Conservation (phyloP, 805 yeast species). For the Scheffersomyces coipomensis region DNA sequence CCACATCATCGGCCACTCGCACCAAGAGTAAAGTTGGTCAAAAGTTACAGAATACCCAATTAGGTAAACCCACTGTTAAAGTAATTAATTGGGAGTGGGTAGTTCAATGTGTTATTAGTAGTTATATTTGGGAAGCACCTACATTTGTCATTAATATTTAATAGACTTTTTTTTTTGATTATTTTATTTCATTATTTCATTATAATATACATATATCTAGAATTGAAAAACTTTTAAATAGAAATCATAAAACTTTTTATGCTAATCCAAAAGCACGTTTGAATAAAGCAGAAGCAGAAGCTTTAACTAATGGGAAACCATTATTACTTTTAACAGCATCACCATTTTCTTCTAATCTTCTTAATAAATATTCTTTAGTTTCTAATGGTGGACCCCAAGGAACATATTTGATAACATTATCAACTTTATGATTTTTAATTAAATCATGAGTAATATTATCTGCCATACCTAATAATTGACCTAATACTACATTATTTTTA, state of each 20-base stretch:
- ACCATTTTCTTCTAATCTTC: slow-evolving; percentile 94
- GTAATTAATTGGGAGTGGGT: slow-evolving; percentile 65
- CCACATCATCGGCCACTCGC: not conserved
- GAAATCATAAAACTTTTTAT: no score
- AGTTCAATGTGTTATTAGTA: slow-evolving; percentile 56
- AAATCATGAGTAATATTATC: slow-evolving; percentile 82
- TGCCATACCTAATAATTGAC: slow-evolving; percentile 94
- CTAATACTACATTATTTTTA: slow-evolving; percentile 71
- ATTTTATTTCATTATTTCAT: not conserved
- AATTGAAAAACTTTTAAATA: no score
- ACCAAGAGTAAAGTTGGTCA: not conserved
- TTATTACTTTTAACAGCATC: slow-evolving; percentile 87
- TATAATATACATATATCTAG: not conserved
- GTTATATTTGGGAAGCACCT: slow-evolving; percentile 27
- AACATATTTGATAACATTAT: slow-evolving; percentile 86
- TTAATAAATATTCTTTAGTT: slow-evolving; percentile 82
- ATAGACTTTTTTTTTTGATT: not conserved
- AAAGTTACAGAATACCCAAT: not conserved
- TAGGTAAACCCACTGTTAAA: slow-evolving; percentile 11
- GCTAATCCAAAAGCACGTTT: slow-evolving; percentile 20
- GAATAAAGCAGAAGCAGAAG: slow-evolving; percentile 33
- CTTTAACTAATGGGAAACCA: slow-evolving; percentile 71
- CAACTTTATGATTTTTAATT: slow-evolving; percentile 59
- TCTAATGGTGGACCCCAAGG: slow-evolving; percentile 98
- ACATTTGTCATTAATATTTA: slow-evolving; percentile 6